phyloP scores from a whole-genome alignment of 1,284 basidiomycete species.

The Marasmius tenuissimus region DNA sequence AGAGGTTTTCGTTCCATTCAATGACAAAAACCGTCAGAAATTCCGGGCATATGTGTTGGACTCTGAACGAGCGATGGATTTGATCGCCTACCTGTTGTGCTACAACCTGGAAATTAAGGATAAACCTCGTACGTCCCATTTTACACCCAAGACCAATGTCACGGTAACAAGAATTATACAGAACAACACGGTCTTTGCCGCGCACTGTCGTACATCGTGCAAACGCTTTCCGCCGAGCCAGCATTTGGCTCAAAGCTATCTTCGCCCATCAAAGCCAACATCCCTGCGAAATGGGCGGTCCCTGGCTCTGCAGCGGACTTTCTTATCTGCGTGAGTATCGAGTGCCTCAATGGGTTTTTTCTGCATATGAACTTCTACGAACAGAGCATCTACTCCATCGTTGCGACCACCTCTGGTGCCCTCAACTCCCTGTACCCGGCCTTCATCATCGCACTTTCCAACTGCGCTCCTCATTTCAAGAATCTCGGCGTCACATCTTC shows the following conservation, averaged over 20 bases:
- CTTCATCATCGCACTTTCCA: constrained; percentile 86
- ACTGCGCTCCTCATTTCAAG: constrained; percentile 84
- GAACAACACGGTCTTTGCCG: constrained; percentile 92
- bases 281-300: constrained; percentile 76
- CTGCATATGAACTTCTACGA: constrained; percentile 14
- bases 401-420: constrained; percentile 82
- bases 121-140: constrained; percentile 69
- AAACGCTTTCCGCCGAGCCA: constrained; percentile 85
- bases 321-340: constrained; percentile 73
- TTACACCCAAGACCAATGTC: constrained; percentile 8
- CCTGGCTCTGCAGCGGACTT: constrained; percentile 83
- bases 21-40: constrained; percentile 53
- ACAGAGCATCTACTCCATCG: constrained; percentile 85
- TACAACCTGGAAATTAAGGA: constrained; percentile 86
- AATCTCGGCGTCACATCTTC: constrained; percentile 82
- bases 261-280: constrained; percentile 57
- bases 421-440: constrained; percentile 89
- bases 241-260: constrained; percentile 72
- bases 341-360: not conserved
- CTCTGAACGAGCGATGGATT: constrained; percentile 73
- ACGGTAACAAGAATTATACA: constrained; percentile 28
- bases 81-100: constrained; percentile 77
- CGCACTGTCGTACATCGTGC: constrained; percentile 88
- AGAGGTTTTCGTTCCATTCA: not conserved
- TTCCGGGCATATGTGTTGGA: constrained; percentile 81